Percentiles rank a stretch among this genome's conserved stretches.
phyloP scores from a whole-genome alignment of 2,329 filamentous ascomycete genomes.

The Xylaria sp. region DNA sequence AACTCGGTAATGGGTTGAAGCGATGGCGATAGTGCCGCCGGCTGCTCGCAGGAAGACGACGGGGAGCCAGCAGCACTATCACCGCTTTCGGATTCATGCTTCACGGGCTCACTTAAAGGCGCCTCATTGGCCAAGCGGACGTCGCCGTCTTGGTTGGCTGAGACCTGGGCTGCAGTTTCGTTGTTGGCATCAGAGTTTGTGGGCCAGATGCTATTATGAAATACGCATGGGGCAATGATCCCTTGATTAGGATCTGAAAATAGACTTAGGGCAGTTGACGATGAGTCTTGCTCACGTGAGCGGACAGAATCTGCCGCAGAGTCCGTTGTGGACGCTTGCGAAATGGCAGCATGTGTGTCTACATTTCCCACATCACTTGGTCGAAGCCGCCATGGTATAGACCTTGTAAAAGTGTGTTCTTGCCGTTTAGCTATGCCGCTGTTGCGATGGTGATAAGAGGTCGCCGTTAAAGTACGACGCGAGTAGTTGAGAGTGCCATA shows the following conservation, averaged over 20 bases:
- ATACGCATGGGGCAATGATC: neutral
- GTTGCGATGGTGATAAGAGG: neutral
- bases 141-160: neutral
- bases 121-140: neutral
- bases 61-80: neutral
- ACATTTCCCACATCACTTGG: neutral
- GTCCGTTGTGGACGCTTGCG: neutral
- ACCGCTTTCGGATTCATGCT: neutral
- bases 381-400: neutral
- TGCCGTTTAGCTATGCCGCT: conserved; percentile 9
- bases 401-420: neutral
- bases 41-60: too few species aligned
- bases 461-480: neutral
- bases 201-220: neutral
- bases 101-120: neutral
- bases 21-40: neutral
- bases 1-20: neutral
- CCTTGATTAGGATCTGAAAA: neutral
- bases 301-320: neutral
- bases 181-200: neutral
- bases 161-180: neutral
- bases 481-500: neutral
- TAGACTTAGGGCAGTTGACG: neutral
- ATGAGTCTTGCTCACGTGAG: conserved; percentile 20
- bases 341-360: neutral